These are phyloP conservation scores for Boletus edulis DNA, from an alignment of 768 basidiomycete species.

Conservation along the genomic window DNA sequence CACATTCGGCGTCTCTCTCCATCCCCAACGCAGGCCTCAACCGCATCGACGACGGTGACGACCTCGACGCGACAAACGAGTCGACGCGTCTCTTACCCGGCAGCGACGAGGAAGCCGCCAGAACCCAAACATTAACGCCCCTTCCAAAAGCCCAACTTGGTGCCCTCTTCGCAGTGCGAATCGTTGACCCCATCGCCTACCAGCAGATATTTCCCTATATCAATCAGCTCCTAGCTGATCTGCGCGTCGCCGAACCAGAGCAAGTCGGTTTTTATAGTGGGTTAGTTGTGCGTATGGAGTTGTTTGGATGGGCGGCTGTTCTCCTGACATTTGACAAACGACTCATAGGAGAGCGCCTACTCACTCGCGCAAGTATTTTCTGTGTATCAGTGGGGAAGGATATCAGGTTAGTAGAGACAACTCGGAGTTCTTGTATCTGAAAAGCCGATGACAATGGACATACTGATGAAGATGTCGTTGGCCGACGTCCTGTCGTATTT, in stretches of 20 bases:
- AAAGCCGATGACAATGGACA: not conserved
- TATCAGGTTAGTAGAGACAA: constrained; percentile 43
- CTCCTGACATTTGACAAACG: not conserved
- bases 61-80: not conserved
- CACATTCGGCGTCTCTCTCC: not conserved
- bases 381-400: constrained; percentile 59
- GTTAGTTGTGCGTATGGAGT: constrained; percentile 45
- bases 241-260: constrained; percentile 53
- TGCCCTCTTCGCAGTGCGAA: constrained; percentile 39
- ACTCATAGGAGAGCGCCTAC: constrained; percentile 56
- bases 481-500: constrained; percentile 61
- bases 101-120: constrained; percentile 5
- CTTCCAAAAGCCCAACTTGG: constrained; percentile 47
- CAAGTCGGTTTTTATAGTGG: constrained; percentile 67
- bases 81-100: constrained; percentile 13
- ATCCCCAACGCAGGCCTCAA: not conserved
- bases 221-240: constrained; percentile 57
- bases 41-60: not conserved
- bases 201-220: constrained; percentile 65
- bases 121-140: constrained; percentile 15
- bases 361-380: constrained; percentile 57
- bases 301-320: not conserved
- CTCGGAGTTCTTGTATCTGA: not conserved
- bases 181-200: constrained; percentile 60
- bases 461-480: constrained; percentile 46